Percentiles rank a stretch among this genome's conserved stretches.
These are phyloP conservation scores for Monoraphidium neglectum DNA, from an alignment of 139 green algal species.

Conservation along the genomic window DNA sequence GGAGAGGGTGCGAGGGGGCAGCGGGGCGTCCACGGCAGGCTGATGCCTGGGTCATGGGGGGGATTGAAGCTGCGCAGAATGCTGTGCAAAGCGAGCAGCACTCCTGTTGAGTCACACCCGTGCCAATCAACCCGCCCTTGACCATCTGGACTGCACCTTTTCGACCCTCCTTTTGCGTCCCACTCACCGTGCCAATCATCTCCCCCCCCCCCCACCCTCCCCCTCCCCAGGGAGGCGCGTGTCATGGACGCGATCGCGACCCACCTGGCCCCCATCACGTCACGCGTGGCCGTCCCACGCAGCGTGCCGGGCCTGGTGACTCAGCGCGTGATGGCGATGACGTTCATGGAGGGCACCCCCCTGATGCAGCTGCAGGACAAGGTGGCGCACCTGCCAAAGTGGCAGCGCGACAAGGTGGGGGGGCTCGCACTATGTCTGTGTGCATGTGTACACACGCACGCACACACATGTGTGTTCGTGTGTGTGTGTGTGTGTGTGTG, in stretches of 20 bases:
- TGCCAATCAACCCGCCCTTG: no score
- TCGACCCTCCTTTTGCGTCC: not conserved
- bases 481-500: not conserved
- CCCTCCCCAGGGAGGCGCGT: constrained; percentile 70
- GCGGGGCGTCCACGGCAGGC: no score
- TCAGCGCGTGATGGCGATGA: constrained; percentile 86
- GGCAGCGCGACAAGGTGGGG: constrained; percentile 37
- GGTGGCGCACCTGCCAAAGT: constrained; percentile 35
- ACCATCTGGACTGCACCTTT: no score
- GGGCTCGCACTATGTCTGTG: no score
- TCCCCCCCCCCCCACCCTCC: not conserved
- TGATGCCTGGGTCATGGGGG: no score
- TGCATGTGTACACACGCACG: no score
- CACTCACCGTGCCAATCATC: not conserved
- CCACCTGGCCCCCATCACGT: constrained; percentile 55
- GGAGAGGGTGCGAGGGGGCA: no score
- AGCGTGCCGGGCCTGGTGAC: constrained; percentile 80
- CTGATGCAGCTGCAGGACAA: constrained; percentile 32
- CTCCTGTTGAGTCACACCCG: no score
- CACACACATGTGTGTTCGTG: no score
- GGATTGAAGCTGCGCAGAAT: no score
- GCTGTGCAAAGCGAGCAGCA: no score
- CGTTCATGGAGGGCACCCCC: constrained; percentile 72
- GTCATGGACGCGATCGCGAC: constrained; percentile 86
- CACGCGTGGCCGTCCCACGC: constrained; percentile 69